Percentiles rank a stretch among this genome's conserved stretches.
phyloP scores from a whole-genome alignment of 768 basidiomycete species.

The Podaxis pistillaris region DNA sequence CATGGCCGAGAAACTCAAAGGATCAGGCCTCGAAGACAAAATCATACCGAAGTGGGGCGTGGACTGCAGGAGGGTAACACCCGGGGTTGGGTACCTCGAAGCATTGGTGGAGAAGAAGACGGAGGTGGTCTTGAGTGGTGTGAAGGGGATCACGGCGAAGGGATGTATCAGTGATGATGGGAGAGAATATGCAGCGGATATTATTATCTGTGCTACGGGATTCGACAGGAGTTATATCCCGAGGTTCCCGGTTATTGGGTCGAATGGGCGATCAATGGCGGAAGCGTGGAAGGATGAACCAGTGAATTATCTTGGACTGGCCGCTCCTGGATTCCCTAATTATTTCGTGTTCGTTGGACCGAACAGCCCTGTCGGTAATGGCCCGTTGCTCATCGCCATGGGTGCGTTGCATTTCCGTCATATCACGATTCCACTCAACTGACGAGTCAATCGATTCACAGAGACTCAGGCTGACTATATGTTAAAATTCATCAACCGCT shows the following conservation, averaged over 20 bases:
- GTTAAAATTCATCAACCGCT: slow-evolving; percentile 27
- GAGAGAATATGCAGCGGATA: slow-evolving; percentile 26
- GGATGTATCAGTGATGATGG: slow-evolving; percentile 26
- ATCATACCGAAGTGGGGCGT: slow-evolving; percentile 29
- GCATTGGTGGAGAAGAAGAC: slow-evolving; percentile 26
- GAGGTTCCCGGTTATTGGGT: slow-evolving; percentile 28
- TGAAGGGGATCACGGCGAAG: slow-evolving; percentile 25
- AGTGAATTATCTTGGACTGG: slow-evolving; percentile 27
- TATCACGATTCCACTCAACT: neutral
- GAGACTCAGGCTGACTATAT: slow-evolving; percentile 31
- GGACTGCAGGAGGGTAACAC: slow-evolving; percentile 31
- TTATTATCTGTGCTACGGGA: slow-evolving; percentile 33
- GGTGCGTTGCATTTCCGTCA: slow-evolving; percentile 17
- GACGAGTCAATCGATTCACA: neutral
- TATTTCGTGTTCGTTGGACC: slow-evolving; percentile 29
- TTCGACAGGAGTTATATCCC: slow-evolving; percentile 31
- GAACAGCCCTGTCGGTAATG: slow-evolving; percentile 30
- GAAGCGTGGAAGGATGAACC: slow-evolving; percentile 29
- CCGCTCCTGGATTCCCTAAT: slow-evolving; percentile 27
- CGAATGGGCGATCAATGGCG: slow-evolving; percentile 22
- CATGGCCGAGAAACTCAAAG: slow-evolving; percentile 39
- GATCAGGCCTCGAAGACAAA: slow-evolving; percentile 39
- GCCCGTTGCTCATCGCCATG: slow-evolving; percentile 23
- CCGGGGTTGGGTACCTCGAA: slow-evolving; percentile 31
- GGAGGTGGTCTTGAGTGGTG: slow-evolving; percentile 25